Conservation (phyloP, 2,329 filamentous ascomycete species). For the Aspergillus sp. region DNA sequence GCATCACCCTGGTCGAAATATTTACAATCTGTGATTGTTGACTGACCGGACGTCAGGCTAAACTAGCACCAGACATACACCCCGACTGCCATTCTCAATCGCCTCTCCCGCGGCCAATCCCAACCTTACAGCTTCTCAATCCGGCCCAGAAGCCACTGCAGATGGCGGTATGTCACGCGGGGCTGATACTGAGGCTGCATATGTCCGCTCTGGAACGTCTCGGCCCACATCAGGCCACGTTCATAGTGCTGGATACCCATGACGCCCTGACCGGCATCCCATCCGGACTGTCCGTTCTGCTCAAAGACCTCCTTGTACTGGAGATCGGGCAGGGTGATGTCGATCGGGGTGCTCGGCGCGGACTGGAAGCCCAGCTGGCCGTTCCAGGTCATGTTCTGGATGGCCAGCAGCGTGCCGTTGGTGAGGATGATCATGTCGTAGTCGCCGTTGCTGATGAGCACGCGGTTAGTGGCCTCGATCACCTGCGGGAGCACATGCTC, state of each 20-base stretch:
- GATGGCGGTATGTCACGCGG: constrained; percentile 64
- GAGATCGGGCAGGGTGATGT: constrained; percentile 47
- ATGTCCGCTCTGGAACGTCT: constrained; percentile 36
- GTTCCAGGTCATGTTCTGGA: constrained; percentile 84
- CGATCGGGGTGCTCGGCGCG: constrained; percentile 55
- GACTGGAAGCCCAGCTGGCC: constrained; percentile 69
- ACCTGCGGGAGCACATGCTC: constrained; percentile 46
- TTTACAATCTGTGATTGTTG: too few relatives aligned
- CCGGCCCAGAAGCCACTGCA: constrained; percentile 43
- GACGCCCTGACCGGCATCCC: constrained; percentile 63
- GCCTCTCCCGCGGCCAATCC: neutral
- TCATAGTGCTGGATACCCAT: constrained; percentile 73
- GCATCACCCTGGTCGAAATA: too few relatives aligned
- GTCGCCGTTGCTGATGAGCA: constrained; percentile 71
- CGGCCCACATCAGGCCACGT: constrained; percentile 70
- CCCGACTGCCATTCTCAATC: too few relatives aligned
- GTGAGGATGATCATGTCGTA: constrained; percentile 70
- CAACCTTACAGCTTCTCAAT: constrained; percentile 23
- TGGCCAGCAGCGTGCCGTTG: constrained; percentile 69
- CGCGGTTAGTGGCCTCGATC: constrained; percentile 61
- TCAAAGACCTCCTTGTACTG: constrained; percentile 53
- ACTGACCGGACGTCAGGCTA: too few relatives aligned
- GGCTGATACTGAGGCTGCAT: constrained; percentile 64
- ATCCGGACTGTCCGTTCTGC: constrained; percentile 61
- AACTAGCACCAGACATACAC: too few relatives aligned